Percentiles rank a stretch among this genome's conserved stretches.
Evolutionary conservation across 139 green algal genomes (phyloP).

Genomic region (Closterium sp.): DNA sequence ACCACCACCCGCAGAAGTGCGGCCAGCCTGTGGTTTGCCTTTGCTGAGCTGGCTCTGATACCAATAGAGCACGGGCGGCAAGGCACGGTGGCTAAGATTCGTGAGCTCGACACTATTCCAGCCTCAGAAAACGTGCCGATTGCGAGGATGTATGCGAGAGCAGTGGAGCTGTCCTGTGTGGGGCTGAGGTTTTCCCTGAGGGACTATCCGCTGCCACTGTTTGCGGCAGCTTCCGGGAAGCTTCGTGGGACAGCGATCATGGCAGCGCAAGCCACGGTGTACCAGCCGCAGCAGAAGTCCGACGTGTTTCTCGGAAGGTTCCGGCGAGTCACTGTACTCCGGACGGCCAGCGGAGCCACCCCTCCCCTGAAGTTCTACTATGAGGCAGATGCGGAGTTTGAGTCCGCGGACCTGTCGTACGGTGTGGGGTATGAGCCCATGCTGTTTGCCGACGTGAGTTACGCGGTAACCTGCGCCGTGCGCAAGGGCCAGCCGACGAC

Average conservation of each 20-base stretch:
- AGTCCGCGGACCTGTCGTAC: slow-evolving; percentile 20
- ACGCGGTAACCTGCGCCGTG: slow-evolving; percentile 33
- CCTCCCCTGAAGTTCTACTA: slow-evolving; percentile 47
- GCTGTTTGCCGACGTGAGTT: slow-evolving; percentile 40
- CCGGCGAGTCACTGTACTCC: slow-evolving; percentile 9
- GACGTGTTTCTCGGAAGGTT: slow-evolving; percentile 38
- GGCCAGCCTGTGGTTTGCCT: background rate
- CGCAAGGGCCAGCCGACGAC: slow-evolving; percentile 32
- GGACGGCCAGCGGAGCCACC: slow-evolving; percentile 36
- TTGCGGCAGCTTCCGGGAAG: slow-evolving; percentile 3
- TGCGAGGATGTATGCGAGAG: slow-evolving; percentile 23
- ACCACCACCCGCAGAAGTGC: background rate
- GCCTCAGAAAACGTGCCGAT: slow-evolving; percentile 3
- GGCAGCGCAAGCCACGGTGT: slow-evolving; percentile 38
- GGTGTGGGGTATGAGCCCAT: slow-evolving; percentile 38
- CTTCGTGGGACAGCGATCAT: slow-evolving; percentile 18
- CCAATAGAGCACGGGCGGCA: background rate
- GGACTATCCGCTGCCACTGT: slow-evolving; percentile 18
- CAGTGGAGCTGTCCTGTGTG: background rate
- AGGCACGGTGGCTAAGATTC: background rate
- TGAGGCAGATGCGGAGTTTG: slow-evolving; percentile 9
- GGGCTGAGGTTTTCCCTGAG: slow-evolving; percentile 12
- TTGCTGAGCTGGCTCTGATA: background rate
- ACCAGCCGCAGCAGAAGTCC: slow-evolving; percentile 27
- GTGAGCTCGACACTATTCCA: slow-evolving; percentile 19